Conservation (phyloP, 192 early-diverging fungal species). For the Coemansia umbellata region DNA sequence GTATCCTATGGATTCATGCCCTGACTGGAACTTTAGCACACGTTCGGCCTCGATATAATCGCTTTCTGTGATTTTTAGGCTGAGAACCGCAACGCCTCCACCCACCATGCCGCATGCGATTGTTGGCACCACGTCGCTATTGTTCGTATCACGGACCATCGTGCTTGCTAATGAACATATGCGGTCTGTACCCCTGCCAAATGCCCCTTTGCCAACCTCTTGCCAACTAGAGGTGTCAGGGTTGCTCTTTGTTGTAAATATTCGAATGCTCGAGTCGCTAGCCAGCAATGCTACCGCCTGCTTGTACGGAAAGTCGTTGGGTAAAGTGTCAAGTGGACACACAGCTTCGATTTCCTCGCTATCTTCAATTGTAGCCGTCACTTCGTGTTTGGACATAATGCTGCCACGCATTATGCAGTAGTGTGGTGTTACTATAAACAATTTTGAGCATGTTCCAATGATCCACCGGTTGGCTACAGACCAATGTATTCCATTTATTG, state of each 20-base stretch:
- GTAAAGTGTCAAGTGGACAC: slow-evolving; percentile 20
- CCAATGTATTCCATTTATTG: slow-evolving; percentile 19
- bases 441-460: slow-evolving; percentile 17
- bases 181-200: slow-evolving; percentile 13
- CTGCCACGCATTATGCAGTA: slow-evolving; percentile 1
- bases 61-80: neutral
- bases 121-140: neutral
- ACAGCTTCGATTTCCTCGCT: slow-evolving; percentile 26
- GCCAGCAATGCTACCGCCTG: slow-evolving; percentile 15
- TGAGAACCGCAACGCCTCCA: slow-evolving; percentile 20
- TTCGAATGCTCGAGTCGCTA: slow-evolving; percentile 34
- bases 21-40: slow-evolving; percentile 1
- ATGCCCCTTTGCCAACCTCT: slow-evolving; percentile 25
- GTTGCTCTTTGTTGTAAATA: slow-evolving; percentile 18
- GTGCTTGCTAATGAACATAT: slow-evolving; percentile 20
- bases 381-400: slow-evolving; percentile 11
- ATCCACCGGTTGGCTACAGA: slow-evolving; percentile 39
- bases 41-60: neutral
- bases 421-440: slow-evolving; percentile 24
- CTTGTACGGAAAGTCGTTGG: slow-evolving; percentile 11
- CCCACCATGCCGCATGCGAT: slow-evolving; percentile 27
- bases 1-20: slow-evolving; percentile 2
- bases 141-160: neutral
- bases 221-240: slow-evolving; percentile 26
- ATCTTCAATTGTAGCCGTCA: slow-evolving; percentile 12